phyloP scores from a whole-genome alignment of 768 basidiomycete genomes.

The Suillus alpinus region DNA sequence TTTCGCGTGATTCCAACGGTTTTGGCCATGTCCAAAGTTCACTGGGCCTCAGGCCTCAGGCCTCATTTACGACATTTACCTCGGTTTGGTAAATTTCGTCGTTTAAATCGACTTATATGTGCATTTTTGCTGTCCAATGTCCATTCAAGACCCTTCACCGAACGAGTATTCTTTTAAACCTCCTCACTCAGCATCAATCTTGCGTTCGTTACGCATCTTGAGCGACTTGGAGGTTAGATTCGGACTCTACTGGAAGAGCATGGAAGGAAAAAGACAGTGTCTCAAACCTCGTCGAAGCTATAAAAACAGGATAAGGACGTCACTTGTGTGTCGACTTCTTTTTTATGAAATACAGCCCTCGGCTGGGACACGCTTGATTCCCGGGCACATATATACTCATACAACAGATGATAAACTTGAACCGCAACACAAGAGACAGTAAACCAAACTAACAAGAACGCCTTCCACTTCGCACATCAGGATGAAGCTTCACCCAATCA shows the following conservation, averaged over 20 bases:
- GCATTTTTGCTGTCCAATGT: no score
- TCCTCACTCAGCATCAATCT: background rate
- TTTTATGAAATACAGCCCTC: constrained; percentile 22
- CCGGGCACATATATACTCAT: constrained; percentile 6
- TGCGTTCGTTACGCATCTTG: background rate
- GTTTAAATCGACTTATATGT: no score
- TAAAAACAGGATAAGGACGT: constrained; percentile 44
- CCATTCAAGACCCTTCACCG: no score
- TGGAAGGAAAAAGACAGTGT: background rate
- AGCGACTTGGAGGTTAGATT: background rate
- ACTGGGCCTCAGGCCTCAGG: no score
- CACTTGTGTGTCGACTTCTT: constrained; percentile 18
- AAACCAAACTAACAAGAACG: background rate
- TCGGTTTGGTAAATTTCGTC: no score
- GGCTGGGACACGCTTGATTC: constrained; percentile 16
- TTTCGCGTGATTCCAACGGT: background rate
- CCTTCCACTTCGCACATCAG: background rate
- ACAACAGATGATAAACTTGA: background rate
- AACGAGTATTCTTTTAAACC: no score
- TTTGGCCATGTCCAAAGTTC: background rate
- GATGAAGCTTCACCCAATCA: constrained; percentile 29
- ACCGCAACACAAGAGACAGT: background rate
- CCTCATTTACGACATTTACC: no score
- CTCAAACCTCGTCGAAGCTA: constrained; percentile 2
- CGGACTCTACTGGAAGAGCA: background rate